phyloP scores from a whole-genome alignment of 1,284 basidiomycete species.

The Laetiporus sulphureus region DNA sequence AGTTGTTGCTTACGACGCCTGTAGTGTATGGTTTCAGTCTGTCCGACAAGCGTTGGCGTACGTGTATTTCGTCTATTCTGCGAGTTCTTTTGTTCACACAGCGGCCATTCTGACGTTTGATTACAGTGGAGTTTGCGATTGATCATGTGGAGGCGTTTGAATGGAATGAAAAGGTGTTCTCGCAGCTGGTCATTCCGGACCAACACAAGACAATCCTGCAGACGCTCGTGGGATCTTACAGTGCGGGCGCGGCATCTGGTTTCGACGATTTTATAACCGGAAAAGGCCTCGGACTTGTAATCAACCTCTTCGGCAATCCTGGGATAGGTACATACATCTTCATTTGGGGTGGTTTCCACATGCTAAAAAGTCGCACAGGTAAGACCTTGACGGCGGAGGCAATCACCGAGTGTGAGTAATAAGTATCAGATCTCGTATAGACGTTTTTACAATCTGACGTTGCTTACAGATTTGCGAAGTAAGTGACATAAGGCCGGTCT shows the following conservation, averaged over 20 bases:
- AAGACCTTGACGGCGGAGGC: constrained; percentile 49
- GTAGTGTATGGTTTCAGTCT: constrained; percentile 57
- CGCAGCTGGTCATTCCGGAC: constrained; percentile 48
- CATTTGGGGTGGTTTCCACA: neutral
- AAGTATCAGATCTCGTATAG: neutral
- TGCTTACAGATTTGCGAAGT: constrained; percentile 23
- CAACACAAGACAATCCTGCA: constrained; percentile 47
- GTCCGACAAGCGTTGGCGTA: constrained; percentile 52
- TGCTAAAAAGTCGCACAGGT: constrained; percentile 22
- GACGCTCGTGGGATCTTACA: constrained; percentile 52
- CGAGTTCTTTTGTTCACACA: constrained; percentile 7
- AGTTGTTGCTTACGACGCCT: constrained; percentile 46
- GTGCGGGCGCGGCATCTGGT: constrained; percentile 31
- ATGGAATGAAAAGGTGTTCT: constrained; percentile 55
- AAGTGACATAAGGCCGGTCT: constrained; percentile 4
- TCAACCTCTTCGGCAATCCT: constrained; percentile 57
- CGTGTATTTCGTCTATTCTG: constrained; percentile 13
- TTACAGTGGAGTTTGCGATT: constrained; percentile 48
- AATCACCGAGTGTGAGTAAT: constrained; percentile 27
- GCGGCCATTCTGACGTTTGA: neutral
- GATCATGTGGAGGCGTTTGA: constrained; percentile 42
- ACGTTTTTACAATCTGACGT: neutral
- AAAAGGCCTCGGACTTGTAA: constrained; percentile 54
- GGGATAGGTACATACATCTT: constrained; percentile 32
- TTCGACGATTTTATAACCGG: constrained; percentile 60